These are phyloP conservation scores for Polymyxa betae DNA, from an alignment of 208 protist species.

Conservation along the genomic window DNA sequence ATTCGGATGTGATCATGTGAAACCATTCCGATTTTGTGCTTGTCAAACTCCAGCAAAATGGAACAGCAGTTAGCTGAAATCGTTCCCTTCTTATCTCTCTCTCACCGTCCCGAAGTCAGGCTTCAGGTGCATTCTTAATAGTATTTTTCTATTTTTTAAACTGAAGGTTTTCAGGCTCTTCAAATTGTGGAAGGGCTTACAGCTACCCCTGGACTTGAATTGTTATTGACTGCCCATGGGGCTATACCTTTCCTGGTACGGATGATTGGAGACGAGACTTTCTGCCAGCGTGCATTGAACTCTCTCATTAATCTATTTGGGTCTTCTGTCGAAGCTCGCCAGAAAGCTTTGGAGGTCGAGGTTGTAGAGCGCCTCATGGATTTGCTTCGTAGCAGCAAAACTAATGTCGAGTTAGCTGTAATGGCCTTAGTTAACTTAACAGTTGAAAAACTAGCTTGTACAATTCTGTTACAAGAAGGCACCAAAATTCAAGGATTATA, in stretches of 20 bases:
- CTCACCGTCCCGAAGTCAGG: background rate
- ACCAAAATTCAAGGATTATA: background rate
- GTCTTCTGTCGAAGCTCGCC: background rate
- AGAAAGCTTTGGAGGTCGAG: background rate
- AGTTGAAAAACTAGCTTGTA: background rate
- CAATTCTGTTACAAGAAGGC: background rate
- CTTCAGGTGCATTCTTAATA: conserved; percentile 11
- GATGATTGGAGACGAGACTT: conserved; percentile 1
- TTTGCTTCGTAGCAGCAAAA: background rate
- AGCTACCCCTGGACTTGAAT: background rate
- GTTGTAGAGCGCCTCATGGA: conserved; percentile 18
- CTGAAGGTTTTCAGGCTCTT: background rate
- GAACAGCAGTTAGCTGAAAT: background rate
- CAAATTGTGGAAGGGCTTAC: background rate
- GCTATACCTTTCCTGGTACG: conserved; percentile 27
- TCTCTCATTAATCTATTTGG: background rate
- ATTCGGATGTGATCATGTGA: too few species aligned
- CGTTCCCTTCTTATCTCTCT: conserved; percentile 32
- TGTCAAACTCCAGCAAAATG: background rate
- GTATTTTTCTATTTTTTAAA: background rate
- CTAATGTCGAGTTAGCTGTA: background rate
- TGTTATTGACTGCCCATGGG: background rate
- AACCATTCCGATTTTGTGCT: too few species aligned
- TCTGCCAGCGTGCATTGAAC: background rate
- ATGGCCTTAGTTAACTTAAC: background rate